phyloP scores from a whole-genome alignment of 208 protist genomes.

The Leishmania aethiopica region DNA sequence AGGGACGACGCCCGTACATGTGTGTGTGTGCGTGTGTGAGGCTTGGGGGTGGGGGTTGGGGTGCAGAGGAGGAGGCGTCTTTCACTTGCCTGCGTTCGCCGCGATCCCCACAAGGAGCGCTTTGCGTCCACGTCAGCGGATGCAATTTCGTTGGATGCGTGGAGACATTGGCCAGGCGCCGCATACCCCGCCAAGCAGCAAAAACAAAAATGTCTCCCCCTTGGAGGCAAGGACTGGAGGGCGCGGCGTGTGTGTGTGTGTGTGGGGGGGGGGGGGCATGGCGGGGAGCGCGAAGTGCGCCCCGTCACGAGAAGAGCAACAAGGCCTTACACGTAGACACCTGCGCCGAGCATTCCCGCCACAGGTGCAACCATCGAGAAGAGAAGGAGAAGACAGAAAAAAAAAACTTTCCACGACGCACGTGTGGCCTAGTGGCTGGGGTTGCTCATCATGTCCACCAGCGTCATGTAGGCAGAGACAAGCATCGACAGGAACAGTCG shows the following conservation, averaged over 20 bases:
- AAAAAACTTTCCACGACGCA: background rate
- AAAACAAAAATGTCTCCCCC: background rate
- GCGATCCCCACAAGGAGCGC: background rate
- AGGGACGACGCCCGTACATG: too few relatives aligned
- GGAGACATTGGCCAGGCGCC: background rate
- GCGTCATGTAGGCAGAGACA: background rate
- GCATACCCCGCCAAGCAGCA: background rate
- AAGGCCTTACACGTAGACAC: background rate
- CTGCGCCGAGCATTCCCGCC: background rate
- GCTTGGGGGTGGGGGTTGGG: too few relatives aligned
- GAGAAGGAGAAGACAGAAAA: background rate
- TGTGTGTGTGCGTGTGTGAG: too few relatives aligned
- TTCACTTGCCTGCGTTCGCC: background rate
- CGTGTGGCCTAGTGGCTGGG: background rate
- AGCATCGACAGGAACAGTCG: slow-evolving; percentile 25
- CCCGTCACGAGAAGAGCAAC: background rate
- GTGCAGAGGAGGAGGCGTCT: background rate
- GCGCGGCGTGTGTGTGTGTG: too few relatives aligned
- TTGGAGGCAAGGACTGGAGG: background rate
- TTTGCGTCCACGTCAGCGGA: too few relatives aligned
- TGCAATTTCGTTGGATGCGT: background rate
- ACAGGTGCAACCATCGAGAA: background rate
- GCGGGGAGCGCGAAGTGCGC: background rate
- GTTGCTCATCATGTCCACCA: background rate
- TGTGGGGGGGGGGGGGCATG: background rate